phyloP scores from a whole-genome alignment of 2,329 filamentous ascomycete species.

The Fusarium coicis region DNA sequence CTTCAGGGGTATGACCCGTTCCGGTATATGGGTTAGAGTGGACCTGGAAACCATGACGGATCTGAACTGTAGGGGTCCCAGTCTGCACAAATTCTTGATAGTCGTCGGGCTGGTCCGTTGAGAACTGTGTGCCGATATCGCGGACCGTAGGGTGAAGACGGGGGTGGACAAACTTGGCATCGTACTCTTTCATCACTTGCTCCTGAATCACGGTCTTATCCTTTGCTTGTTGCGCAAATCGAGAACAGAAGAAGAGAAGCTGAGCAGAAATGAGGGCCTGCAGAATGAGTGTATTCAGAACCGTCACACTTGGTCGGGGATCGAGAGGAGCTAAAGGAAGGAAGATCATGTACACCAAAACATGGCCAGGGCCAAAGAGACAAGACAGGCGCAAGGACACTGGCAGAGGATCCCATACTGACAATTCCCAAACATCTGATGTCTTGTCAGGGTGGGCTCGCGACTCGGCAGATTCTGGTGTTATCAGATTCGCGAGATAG shows the following conservation, averaged over 20 bases:
- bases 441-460: conserved; percentile 84
- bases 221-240: conserved; percentile 85
- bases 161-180: conserved; percentile 94
- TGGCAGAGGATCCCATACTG: conserved; percentile 92
- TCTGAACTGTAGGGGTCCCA: conserved; percentile 67
- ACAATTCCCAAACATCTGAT: conserved; percentile 93
- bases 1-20: conserved; percentile 58
- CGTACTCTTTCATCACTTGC: conserved; percentile 94
- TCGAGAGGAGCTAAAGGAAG: conserved; percentile 82
- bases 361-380: conserved; percentile 91
- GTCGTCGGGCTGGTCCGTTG: conserved; percentile 57
- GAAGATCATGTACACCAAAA: conserved; percentile 90
- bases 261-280: conserved; percentile 80
- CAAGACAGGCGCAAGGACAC: conserved; percentile 85
- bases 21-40: conserved; percentile 86
- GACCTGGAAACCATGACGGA: conserved; percentile 82
- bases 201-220: conserved; percentile 87
- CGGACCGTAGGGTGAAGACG: conserved; percentile 82
- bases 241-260: conserved; percentile 76
- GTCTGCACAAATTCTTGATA: conserved; percentile 57
- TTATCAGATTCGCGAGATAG: conserved; percentile 75
- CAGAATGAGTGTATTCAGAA: conserved; percentile 84
- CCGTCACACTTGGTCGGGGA: conserved; percentile 83
- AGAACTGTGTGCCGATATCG: conserved; percentile 83
- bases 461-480: conserved; percentile 77